Base-by-base conservation (phyloP, 2,329 filamentous ascomycete species). In the Diaporthe sp. region DNA sequence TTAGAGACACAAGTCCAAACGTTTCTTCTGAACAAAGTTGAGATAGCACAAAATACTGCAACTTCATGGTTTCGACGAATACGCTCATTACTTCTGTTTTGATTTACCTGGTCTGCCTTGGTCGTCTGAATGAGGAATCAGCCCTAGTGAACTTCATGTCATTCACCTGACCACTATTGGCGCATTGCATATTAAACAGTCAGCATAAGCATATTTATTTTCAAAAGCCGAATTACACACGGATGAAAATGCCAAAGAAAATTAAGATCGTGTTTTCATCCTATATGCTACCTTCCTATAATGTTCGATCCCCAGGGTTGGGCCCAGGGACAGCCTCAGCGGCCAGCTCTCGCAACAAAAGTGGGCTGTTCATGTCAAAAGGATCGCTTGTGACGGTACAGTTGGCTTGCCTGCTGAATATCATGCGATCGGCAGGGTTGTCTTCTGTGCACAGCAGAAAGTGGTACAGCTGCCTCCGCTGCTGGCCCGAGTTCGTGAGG, bases 351-450 rank as follows among this genome's bases (percentile, higher is more conserved):
- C 6, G 42, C 58, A 65, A 35, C 27, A 22, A 8, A n/a, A 65
- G 27, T 13, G 39, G 19, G 59, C 39, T 65, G 19, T 65, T 65
- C 39, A 65, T 50, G 27, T 65, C 59, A n/a, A 65, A 65, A 3
- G 59, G 27, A 15, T 65, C 59, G 27, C 59, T 65, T 5, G 17
- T n/a, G 27, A 65, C 19, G 12, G 19, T 32, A 9, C 22, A 15
- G 7, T 32, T 30, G 39, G 59, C 59, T 35, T 65, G 59, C 39
- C 59, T 65, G 42, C 59, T 65, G 27, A 65, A 19, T 32, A 65
- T 65, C 39, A 65, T 8, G 3, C 59, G 25, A 6, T 65, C 59
- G 7, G 59, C 59, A 32, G 39, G 39, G 27, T 65, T 65, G 59
- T 65, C 59, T 50, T 65, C 59, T 9, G 39, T n/a, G 1, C 19